A percentile compares a stretch with the other conserved stretches of the same genome.
Conservation (phyloP, 164 flowering plant genomes). For the Chimonanthus praecox region DNA sequence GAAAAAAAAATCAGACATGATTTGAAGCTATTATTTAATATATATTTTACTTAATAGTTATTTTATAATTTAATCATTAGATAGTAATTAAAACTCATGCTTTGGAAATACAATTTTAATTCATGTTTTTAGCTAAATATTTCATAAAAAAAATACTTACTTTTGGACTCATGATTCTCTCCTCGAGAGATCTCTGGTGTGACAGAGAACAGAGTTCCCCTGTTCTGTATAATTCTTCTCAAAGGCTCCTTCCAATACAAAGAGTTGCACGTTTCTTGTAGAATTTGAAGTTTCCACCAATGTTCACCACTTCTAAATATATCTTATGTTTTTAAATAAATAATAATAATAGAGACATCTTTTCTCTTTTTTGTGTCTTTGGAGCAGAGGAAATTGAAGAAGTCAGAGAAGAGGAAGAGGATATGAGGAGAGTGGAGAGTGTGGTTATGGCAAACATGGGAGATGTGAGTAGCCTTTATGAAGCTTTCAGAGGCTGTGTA, state of each 20-base stretch:
- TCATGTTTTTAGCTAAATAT: too few species aligned
- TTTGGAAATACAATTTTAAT: too few species aligned
- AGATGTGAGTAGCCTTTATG: constrained; percentile 25
- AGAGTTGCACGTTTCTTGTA: constrained; percentile 13
- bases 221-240: not conserved
- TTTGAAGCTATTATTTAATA: too few species aligned
- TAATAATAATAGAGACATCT: not conserved
- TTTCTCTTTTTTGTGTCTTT: not conserved
- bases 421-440: constrained; percentile 27
- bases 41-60: too few species aligned
- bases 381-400: constrained; percentile 32
- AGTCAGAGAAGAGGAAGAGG: constrained; percentile 21
- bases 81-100: too few species aligned
- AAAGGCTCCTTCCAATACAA: not conserved
- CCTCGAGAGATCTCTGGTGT: too few species aligned
- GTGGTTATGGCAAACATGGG: constrained; percentile 30
- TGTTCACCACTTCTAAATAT: not conserved
- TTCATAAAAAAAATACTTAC: too few species aligned
- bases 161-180: too few species aligned
- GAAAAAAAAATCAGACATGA: too few species aligned
- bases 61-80: too few species aligned
- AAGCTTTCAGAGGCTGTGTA: constrained; percentile 37
- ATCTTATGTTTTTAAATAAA: not conserved
- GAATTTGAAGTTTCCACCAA: not conserved
- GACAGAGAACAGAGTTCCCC: too few species aligned